These are phyloP conservation scores for Aethionema arabicum DNA, from an alignment of 345 rosid genomes.

Conservation along the genomic window DNA sequence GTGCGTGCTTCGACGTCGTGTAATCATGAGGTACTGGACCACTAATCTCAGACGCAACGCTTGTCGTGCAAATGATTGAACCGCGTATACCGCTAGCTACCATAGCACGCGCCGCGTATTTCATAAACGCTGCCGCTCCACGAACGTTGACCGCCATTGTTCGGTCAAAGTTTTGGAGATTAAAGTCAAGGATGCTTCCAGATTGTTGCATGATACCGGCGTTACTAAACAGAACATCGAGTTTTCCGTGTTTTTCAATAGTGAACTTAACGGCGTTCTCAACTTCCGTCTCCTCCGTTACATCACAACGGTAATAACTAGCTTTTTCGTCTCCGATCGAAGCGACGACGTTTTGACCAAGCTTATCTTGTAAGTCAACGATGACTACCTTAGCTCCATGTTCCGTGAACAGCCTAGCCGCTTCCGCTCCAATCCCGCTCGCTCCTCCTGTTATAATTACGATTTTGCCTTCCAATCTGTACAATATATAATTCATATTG, in stretches of 20 bases:
- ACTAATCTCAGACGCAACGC: slow-evolving; percentile 47
- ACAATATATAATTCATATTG: neutral
- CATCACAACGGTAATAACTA: slow-evolving; percentile 55
- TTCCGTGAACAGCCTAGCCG: too few species aligned
- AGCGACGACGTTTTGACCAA: slow-evolving; percentile 44
- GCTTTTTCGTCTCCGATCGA: slow-evolving; percentile 45
- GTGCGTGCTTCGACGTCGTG: slow-evolving; percentile 64
- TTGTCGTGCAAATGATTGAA: slow-evolving; percentile 63
- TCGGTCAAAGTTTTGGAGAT: slow-evolving; percentile 47
- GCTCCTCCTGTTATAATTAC: slow-evolving; percentile 74
- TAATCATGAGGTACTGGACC: slow-evolving; percentile 64
- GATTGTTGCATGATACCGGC: slow-evolving; percentile 57
- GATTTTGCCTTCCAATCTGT: slow-evolving; percentile 68
- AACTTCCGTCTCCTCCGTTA: slow-evolving; percentile 60
- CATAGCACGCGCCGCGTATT: slow-evolving; percentile 68
- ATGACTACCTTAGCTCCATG: slow-evolving; percentile 39
- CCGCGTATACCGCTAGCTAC: slow-evolving; percentile 50
- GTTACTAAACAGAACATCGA: slow-evolving; percentile 64
- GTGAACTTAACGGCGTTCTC: slow-evolving; percentile 49
- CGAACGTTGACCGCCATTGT: slow-evolving; percentile 62
- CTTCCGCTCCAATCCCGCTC: too few species aligned
- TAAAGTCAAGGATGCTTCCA: slow-evolving; percentile 54
- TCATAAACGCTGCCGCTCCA: slow-evolving; percentile 64
- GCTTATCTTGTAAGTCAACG: slow-evolving; percentile 59
- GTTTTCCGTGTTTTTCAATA: slow-evolving; percentile 45